Base-by-base conservation (phyloP, 176 grass and related monocot genomes). In the Hyparrhenia diplandra region DNA sequence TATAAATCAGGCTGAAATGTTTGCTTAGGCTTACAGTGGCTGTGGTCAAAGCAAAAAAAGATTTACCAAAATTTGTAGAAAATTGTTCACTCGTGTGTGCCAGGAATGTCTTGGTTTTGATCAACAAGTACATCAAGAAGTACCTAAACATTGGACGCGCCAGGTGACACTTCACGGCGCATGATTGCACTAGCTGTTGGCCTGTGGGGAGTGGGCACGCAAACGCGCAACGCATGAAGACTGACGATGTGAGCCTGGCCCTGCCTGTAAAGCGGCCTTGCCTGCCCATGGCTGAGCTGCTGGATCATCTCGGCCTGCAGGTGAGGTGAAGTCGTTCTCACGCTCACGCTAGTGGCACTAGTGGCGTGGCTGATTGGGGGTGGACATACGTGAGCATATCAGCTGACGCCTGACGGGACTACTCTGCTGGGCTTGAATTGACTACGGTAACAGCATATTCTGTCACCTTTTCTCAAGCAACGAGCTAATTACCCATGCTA, bases 231-330 rank as follows among this genome's bases (percentile, higher is more conserved):
- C 29, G 60, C 11, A 42, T 29, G 74, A 2, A 30, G 8, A 28
- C 23, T 13, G 23, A n/a, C n/a, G n/a, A n/a, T n/a, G n/a, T n/a
- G n/a, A 8, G 20, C n/a, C n/a, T n/a, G n/a, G n/a, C n/a, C n/a
- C n/a, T n/a, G n/a, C n/a, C n/a, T n/a, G n/a, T n/a, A 87, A 73
- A 88, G 30, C 60, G 12, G 68, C 16, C n/a, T 28, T 49, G 49
- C 8, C 10, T 49, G 49, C 9, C n/a, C 8, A 29, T 78, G 35
- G 67, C 67, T 14, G 64, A 21, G 8, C 24, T 28, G 45, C 45
- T 60, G 7, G 47, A 47, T 9, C 31, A 13, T 55, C 4, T 32
- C 39, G 17, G 69, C 13, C 25, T 46, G 76, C 39, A 45, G 43
- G 43, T 46, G 43, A 32, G 64, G 80, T 36, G 36, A 54, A 17